phyloP scores from a whole-genome alignment of 345 rosid genomes.

The Microcos paniculata region DNA sequence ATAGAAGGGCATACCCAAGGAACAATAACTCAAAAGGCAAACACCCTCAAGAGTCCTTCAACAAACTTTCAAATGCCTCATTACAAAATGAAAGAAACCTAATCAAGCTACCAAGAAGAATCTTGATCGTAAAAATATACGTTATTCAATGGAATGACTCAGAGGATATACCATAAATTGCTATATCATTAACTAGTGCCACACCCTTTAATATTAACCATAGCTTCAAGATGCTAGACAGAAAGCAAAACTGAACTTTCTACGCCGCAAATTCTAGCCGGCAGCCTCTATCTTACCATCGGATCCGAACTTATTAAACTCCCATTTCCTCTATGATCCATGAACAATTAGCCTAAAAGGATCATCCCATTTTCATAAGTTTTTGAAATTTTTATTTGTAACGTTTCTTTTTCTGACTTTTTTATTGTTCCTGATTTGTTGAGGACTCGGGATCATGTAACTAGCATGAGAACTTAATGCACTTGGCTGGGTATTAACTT shows the following conservation, averaged over 20 bases:
- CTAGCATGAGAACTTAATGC: neutral
- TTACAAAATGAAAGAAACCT: neutral
- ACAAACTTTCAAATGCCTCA: constrained; percentile 3
- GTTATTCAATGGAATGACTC: neutral
- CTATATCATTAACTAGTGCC: neutral
- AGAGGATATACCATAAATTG: neutral
- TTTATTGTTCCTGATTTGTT: neutral
- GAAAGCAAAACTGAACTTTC: neutral
- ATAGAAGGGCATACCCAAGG: neutral
- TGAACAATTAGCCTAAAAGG: neutral
- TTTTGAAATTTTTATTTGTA: neutral
- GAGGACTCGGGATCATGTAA: too few species aligned
- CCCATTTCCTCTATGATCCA: neutral
- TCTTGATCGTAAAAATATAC: neutral
- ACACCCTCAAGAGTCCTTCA: neutral
- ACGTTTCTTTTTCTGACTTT: neutral
- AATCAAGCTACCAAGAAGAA: neutral
- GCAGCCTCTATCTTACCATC: neutral
- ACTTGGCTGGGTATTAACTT: neutral
- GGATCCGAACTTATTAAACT: neutral
- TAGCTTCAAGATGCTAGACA: neutral
- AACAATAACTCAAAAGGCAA: neutral
- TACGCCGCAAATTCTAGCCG: neutral
- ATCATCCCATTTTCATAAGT: neutral
- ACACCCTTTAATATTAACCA: neutral